These are phyloP conservation scores for Pharus latifolius DNA, from an alignment of 176 grass and related monocot genomes.

Conservation along the genomic window DNA sequence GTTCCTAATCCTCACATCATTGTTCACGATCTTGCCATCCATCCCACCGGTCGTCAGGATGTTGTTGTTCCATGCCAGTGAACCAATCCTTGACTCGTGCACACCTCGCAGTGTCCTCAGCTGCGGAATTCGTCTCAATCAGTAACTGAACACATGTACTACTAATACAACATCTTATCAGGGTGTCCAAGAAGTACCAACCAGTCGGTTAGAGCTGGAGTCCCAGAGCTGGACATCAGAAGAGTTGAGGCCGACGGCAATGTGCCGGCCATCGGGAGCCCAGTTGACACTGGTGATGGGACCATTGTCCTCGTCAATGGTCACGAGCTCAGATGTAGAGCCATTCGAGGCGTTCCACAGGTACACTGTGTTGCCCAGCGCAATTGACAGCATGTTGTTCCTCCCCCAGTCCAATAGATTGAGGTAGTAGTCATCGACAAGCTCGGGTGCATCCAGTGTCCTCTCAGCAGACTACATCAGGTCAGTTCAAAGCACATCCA, in stretches of 20 bases:
- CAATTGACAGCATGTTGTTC: constrained; percentile 47
- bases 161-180: not conserved
- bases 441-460: constrained; percentile 40
- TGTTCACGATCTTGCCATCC: constrained; percentile 51
- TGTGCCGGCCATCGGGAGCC: constrained; percentile 44
- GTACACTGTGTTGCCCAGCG: constrained; percentile 33
- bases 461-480: constrained; percentile 28
- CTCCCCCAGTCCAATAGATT: constrained; percentile 64
- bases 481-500: not conserved
- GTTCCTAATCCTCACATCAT: constrained; percentile 45
- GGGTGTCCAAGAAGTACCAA: constrained; percentile 12
- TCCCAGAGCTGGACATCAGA: constrained; percentile 56
- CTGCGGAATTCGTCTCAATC: constrained; percentile 14
- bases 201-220: constrained; percentile 24
- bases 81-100: constrained; percentile 36
- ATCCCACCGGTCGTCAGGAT: constrained; percentile 41
- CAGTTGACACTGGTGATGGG: constrained; percentile 50
- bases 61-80: constrained; percentile 43
- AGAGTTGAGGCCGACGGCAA: constrained; percentile 49
- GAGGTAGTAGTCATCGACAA: constrained; percentile 47
- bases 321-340: constrained; percentile 32
- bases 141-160: not conserved
- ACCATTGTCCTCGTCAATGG: constrained; percentile 22
- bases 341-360: constrained; percentile 34
- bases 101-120: constrained; percentile 47